Evolutionary conservation across 1,284 basidiomycete genomes (phyloP), one percentile per base, ranked within the genome.

Genomic region (Puccinia novopanici): DNA sequence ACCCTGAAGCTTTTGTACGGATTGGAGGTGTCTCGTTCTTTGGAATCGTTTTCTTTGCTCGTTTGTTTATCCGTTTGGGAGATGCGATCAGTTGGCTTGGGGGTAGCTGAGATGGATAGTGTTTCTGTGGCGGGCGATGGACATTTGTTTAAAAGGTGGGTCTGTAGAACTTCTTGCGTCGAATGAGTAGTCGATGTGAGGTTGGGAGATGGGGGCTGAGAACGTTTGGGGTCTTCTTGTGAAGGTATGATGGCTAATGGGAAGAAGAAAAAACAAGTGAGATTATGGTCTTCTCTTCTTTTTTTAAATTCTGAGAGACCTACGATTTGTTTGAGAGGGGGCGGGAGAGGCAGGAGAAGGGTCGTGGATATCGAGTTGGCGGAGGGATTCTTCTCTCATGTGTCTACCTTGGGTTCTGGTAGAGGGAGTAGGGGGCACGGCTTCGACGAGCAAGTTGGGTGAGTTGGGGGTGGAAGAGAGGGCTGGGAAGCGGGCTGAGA

Each of bases 1-100:
- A 89, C 89, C 30, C 87, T 85, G 84, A 89, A 88, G 52, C 84
- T 85, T 73, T 86, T 85, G 82, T 87, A 87, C 45, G 85, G 86
- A 74, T 88, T 88, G 61, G 88, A 87, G 10, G 50, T 5, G 15
- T 68, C 75, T 22, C 65, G 63, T 1, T 67, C 63, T 67, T 81
- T 50, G 13, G 55, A 24, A n/a, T n/a, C n/a, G n/a, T n/a, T n/a
- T n/a, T n/a, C n/a, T n/a, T n/a, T n/a, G n/a, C n/a, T n/a, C n/a
- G n/a, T n/a, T 52, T 74, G n/a, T 13, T 68, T 50, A 5, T 68
- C 52, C 54, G 9, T 30, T 34, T 8, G 55, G 52, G 9, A 1
- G 52, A 19, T 5, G 3, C 27, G 22, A 10, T 48, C 55, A 2
- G 27, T 34, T 22, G 79, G 70, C 40, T 65, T 75, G 8, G 55